These are phyloP conservation scores for Tylopilus plumbeoviolaceoides DNA, from an alignment of 768 basidiomycete species.

Conservation along the genomic window DNA sequence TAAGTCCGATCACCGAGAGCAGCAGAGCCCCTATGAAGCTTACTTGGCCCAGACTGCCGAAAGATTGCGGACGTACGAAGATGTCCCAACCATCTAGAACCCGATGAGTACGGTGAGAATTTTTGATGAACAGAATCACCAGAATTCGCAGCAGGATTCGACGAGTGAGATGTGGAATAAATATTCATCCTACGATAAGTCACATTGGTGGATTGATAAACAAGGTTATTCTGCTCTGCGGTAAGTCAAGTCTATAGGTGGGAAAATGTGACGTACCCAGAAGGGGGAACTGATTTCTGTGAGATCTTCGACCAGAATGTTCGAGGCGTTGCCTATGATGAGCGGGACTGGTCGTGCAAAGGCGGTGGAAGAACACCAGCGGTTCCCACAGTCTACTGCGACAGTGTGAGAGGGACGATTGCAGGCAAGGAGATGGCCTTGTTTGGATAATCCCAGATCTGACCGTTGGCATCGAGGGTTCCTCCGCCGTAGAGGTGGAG, in stretches of 20 bases:
- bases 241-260: neutral
- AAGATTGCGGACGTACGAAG: no score
- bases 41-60: slow-evolving; percentile 41
- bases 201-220: slow-evolving; percentile 41
- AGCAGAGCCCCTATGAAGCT: neutral
- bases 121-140: no score
- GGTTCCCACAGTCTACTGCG: slow-evolving; percentile 32
- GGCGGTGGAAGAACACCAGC: slow-evolving; percentile 39
- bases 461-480: slow-evolving; percentile 42
- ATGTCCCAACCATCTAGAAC: slow-evolving; percentile 46
- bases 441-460: slow-evolving; percentile 36
- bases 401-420: neutral
- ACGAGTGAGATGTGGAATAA: no score
- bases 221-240: slow-evolving; percentile 32
- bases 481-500: slow-evolving; percentile 42
- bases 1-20: neutral
- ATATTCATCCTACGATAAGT: slow-evolving; percentile 36
- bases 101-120: neutral
- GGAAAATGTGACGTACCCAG: slow-evolving; percentile 32
- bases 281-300: slow-evolving; percentile 38
- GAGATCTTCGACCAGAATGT: slow-evolving; percentile 39
- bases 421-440: slow-evolving; percentile 17
- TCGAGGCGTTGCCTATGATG: slow-evolving; percentile 39
- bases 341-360: slow-evolving; percentile 44
- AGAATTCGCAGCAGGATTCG: no score